These are phyloP conservation scores for Phaeophleospora eucalypticola DNA, from an alignment of 2,329 filamentous ascomycete species.

Conservation along the genomic window DNA sequence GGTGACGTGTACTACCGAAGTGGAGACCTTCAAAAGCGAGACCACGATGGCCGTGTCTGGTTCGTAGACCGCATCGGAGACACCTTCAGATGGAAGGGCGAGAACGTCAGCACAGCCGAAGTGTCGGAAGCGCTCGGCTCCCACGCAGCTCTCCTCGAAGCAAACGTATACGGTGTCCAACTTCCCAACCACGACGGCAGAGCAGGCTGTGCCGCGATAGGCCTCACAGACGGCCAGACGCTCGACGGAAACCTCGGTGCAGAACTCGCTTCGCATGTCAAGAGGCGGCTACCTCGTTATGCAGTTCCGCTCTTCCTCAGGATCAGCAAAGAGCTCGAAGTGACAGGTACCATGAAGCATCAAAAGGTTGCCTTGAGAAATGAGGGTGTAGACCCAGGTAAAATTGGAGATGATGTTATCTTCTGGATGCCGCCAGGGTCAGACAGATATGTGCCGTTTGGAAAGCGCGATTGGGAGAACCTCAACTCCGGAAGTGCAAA, in stretches of 20 bases:
- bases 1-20: slow-evolving; percentile 81
- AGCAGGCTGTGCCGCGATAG: slow-evolving; percentile 73
- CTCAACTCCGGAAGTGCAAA: slow-evolving; percentile 66
- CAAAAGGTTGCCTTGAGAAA: slow-evolving; percentile 71
- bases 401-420: slow-evolving; percentile 49
- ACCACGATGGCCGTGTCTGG: slow-evolving; percentile 66
- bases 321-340: slow-evolving; percentile 56
- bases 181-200: slow-evolving; percentile 49
- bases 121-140: slow-evolving; percentile 74
- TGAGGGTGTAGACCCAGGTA: slow-evolving; percentile 67
- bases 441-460: slow-evolving; percentile 63
- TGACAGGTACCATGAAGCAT: slow-evolving; percentile 85
- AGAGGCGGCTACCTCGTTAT: slow-evolving; percentile 61
- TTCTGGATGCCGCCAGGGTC: slow-evolving; percentile 63
- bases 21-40: slow-evolving; percentile 74
- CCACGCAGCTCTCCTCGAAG: slow-evolving; percentile 65
- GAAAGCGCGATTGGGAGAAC: slow-evolving; percentile 61
- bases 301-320: slow-evolving; percentile 76
- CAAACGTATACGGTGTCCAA: slow-evolving; percentile 61
- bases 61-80: slow-evolving; percentile 80
- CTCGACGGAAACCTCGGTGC: slow-evolving; percentile 35
- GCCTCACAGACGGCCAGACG: slow-evolving; percentile 42
- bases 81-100: slow-evolving; percentile 73
- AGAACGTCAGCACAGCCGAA: slow-evolving; percentile 50
- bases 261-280: slow-evolving; percentile 58